Base-by-base conservation (phyloP, 2,329 filamentous ascomycete genomes). In the Acephala macrosclerotiorum region DNA sequence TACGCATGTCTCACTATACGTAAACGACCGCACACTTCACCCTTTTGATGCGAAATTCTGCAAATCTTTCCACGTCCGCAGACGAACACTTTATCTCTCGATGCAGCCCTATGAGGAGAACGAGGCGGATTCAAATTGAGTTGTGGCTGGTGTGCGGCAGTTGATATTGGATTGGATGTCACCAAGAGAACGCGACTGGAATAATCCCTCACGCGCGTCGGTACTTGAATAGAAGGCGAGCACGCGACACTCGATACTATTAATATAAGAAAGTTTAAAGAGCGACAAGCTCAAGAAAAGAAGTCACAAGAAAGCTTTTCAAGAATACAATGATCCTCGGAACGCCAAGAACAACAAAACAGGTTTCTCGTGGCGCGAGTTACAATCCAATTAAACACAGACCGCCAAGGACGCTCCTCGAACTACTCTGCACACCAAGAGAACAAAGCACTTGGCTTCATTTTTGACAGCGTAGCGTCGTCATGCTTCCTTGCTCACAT, bases 131-230 rank as follows among this genome's bases (percentile, higher is more conserved):
- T 7, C 45, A 47, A 51, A 53, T 53, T 29, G 49, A 33, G 49
- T 18, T 53, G 49, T 53, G 49, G 49, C 49, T 53, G 49, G 20
- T 49, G 25, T 53, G 45, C 25, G 49, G 49, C 26, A 53, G 45
- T 33, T 53, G 49, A n/a, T 53, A 18, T 29, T 26, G 25, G 49
- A n/a, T 26, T 18, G 49, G 18, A 33, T 53, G 49, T 53, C 49
- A 29, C 25, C 49, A 11, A 53, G 12, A 6, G 49, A n/a, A 5
- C 49, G 25, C 25, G 49, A 53, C 22, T 53, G 49, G 49, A 53
- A 29, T 3, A 6, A 11, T 29, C 25, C 12, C 6, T 53, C 6
- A 33, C 29, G 49, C 25, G 49, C 49, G 49, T 53, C 49, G 49
- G 49, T 18, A 29, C 25, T 53, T 33, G 49, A 29, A 22, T 1